Percentiles rank a stretch among this genome's conserved stretches.
These are phyloP conservation scores for Akanthomyces muscarius DNA, from an alignment of 2,329 filamentous ascomycete genomes.

Conservation along the genomic window DNA sequence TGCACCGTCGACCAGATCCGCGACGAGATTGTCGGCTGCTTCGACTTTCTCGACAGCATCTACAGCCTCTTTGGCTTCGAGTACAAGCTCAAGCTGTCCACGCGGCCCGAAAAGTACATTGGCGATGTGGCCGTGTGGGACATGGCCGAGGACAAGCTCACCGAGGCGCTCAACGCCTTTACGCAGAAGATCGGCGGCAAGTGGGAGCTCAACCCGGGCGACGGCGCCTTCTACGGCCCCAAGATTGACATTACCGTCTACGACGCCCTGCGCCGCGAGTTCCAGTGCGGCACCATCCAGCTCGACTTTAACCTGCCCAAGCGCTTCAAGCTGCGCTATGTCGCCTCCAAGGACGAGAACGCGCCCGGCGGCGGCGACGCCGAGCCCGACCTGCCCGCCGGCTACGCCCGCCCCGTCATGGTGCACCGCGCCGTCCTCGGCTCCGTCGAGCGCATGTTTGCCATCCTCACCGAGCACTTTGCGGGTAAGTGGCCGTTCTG, in stretches of 20 bases:
- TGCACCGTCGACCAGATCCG: slow-evolving; percentile 51
- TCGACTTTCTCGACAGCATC: slow-evolving; percentile 79
- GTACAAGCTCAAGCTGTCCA: slow-evolving; percentile 94
- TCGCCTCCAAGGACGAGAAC: slow-evolving; percentile 49
- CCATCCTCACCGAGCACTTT: slow-evolving; percentile 79
- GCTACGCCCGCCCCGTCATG: slow-evolving; percentile 79
- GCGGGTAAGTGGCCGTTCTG: slow-evolving; percentile 88
- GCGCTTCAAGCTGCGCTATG: slow-evolving; percentile 39
- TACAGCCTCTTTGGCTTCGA: slow-evolving; percentile 60
- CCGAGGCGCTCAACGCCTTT: slow-evolving; percentile 76
- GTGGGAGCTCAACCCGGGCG: slow-evolving; percentile 91
- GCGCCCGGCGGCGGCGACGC: slow-evolving; percentile 40
- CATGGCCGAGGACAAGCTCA: slow-evolving; percentile 76
- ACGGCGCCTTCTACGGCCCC: slow-evolving; percentile 96
- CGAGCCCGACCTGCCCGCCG: slow-evolving; percentile 53
- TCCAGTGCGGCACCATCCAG: slow-evolving; percentile 72
- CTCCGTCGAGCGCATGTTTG: slow-evolving; percentile 64
- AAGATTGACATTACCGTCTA: slow-evolving; percentile 97
- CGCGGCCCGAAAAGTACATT: slow-evolving; percentile 81
- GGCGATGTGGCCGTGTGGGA: slow-evolving; percentile 87
- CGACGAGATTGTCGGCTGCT: slow-evolving; percentile 66
- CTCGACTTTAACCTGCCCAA: slow-evolving; percentile 76
- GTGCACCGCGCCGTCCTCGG: slow-evolving; percentile 79
- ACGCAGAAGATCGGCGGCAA: slow-evolving; percentile 54
- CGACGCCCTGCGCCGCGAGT: slow-evolving; percentile 73